Evolutionary conservation across 768 basidiomycete species (phyloP).

Genomic region (Suillus paluster): DNA sequence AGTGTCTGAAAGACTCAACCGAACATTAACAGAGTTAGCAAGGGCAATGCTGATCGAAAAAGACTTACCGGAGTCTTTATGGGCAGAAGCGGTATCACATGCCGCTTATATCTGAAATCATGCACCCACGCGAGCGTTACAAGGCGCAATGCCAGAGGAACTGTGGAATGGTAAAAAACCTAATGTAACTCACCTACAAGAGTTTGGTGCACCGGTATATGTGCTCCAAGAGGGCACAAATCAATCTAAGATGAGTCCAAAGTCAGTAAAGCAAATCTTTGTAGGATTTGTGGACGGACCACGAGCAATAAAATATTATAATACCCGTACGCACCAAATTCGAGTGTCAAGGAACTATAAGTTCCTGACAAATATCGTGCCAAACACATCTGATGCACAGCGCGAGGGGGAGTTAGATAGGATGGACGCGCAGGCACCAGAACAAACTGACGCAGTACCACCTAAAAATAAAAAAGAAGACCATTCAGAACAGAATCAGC

Average conservation of each 20-base stretch:
- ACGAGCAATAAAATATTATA: conserved; percentile 17
- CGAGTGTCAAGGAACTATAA: background rate
- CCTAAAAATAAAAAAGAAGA: background rate
- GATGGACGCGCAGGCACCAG: background rate
- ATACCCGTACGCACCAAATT: conserved; percentile 5
- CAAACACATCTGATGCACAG: background rate
- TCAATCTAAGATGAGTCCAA: conserved; percentile 15
- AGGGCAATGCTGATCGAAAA: conserved; percentile 35
- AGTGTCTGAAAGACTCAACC: conserved; percentile 42
- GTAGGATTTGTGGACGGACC: conserved; percentile 16
- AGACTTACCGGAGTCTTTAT: conserved; percentile 31
- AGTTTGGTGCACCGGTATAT: conserved; percentile 21
- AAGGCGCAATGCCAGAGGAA: too few relatives aligned
- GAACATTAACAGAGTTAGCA: too few relatives aligned
- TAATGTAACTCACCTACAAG: conserved; percentile 33
- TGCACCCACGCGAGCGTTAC: background rate
- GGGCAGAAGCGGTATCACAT: conserved; percentile 36
- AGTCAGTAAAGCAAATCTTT: too few relatives aligned
- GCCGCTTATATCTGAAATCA: conserved; percentile 35
- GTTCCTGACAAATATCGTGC: background rate
- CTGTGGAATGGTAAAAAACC: conserved; percentile 20
- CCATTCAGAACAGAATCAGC: background rate
- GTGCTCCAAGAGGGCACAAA: conserved; percentile 15
- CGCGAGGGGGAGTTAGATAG: background rate
- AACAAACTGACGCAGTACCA: background rate